Evolutionary conservation across 78 protist species (phyloP), one percentile per base, ranked within the genome.

Genomic region (Cavenderia fasciculata): DNA sequence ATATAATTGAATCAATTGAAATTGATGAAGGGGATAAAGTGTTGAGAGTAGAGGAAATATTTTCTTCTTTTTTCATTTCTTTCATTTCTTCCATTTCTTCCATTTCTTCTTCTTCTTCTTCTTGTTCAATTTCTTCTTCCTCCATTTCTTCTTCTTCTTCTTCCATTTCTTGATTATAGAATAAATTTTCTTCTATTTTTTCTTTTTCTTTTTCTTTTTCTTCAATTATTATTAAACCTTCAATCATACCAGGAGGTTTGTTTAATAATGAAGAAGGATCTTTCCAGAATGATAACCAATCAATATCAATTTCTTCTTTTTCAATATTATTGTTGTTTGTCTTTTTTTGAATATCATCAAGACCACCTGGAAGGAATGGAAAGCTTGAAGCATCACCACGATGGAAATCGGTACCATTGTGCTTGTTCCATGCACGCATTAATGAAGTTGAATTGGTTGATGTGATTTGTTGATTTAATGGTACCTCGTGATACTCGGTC

Each of bases 361-460:
- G 21, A 49, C 92, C 92, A 52, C 78, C 92, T 19, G 92, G 92
- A 14, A 86, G 27, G 52, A 86, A 86, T 51, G 92, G 92, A 51
- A 86, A 86, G 27, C 61, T 73, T 38, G 49, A 51, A n/a, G 92
- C 78, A 62, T 72, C 69, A 40, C 92, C 92, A 52, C 92, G 82
- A 43, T 82, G 90, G 43, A 82, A 82, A 40, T 82, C 90, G 2
- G 74, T 12, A 8, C 56, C 86, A 4, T 12, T 29, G n/a, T 21
- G 19, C 0, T 82, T 54, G 43, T 49, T 68, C 90, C 90, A 82
- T 31, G 46, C 54, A 51, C 90, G 44, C 43, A 47, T n/a, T 8
- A 82, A 44, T 18, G 90, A 82, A 0, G 90, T 82, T 33, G 90
- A 82, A 43, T 82, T 82, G 4, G 78, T 40, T 19, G 90, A 10